phyloP scores from a whole-genome alignment of 441 rosid species.

The Pelargonium fulgidum region DNA sequence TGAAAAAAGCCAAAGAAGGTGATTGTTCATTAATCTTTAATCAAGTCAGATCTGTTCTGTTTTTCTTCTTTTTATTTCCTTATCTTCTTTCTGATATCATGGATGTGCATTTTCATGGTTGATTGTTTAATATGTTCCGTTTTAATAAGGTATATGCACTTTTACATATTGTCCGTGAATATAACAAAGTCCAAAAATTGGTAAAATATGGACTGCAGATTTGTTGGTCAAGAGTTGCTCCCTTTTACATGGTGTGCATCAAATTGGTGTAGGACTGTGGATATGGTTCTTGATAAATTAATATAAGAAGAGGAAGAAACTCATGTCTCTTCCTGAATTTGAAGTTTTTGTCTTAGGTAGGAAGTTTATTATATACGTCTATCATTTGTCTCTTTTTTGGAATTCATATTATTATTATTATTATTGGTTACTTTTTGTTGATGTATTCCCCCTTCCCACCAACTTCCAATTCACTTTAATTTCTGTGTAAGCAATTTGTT shows the following conservation, averaged over 20 bases:
- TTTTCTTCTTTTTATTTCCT: neutral
- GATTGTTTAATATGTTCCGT: slow-evolving; percentile 5
- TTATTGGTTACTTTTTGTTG: neutral
- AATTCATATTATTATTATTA: neutral
- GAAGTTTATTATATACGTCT: neutral
- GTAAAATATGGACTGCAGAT: slow-evolving; percentile 2
- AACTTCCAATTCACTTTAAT: neutral
- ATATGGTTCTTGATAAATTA: slow-evolving; percentile 3
- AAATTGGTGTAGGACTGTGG: neutral
- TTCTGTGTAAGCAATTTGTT: neutral
- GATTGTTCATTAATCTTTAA: slow-evolving; percentile 19
- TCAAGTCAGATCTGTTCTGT: neutral
- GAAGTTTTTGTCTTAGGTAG: neutral
- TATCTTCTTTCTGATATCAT: neutral
- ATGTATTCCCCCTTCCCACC: neutral
- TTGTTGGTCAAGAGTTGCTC: neutral
- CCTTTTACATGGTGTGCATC: slow-evolving; percentile 8
- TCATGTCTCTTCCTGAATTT: neutral
- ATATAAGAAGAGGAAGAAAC: slow-evolving; percentile 8
- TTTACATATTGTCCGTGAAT: slow-evolving; percentile 4
- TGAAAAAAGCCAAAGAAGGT: slow-evolving; percentile 84
- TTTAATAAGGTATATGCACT: neutral
- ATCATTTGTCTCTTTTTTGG: neutral
- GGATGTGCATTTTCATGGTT: slow-evolving; percentile 1
- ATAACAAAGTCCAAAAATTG: slow-evolving; percentile 1